A percentile compares a stretch with the other conserved stretches of the same genome.
Evolutionary conservation across 306 rosid genomes (phyloP).

Genomic region (Citrullus mucosospermus): DNA sequence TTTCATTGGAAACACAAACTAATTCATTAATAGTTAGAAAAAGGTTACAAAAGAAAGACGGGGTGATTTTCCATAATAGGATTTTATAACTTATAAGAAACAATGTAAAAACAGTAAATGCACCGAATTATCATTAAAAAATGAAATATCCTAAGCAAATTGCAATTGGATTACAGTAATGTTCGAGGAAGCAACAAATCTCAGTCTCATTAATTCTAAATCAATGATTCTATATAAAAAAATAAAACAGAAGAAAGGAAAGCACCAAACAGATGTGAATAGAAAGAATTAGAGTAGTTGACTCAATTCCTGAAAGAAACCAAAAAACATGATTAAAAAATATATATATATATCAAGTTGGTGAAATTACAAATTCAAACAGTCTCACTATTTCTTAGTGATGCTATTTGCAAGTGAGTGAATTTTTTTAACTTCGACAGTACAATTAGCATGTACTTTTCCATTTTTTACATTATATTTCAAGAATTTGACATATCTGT

Average conservation of each 20-base stretch:
- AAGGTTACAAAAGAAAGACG: background rate
- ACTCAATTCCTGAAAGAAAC: background rate
- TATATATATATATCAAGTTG: background rate
- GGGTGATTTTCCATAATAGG: background rate
- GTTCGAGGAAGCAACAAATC: background rate
- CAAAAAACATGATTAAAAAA: background rate
- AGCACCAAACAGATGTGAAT: background rate
- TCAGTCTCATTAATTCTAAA: background rate
- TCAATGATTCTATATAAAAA: background rate
- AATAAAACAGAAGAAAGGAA: background rate
- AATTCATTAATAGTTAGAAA: background rate
- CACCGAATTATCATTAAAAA: background rate
- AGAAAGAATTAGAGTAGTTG: background rate
- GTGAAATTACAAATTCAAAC: background rate
- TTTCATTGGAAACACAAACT: background rate
- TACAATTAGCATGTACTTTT: background rate
- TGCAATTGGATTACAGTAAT: background rate
- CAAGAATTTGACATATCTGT: background rate
- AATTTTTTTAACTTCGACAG: background rate
- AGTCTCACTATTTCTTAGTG: background rate
- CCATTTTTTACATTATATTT: background rate
- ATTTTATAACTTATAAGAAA: background rate
- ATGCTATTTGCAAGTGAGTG: background rate
- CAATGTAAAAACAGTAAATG: background rate
- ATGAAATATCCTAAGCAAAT: background rate